Evolutionary conservation across 2,329 filamentous ascomycete genomes (phyloP).

Genomic region (Colletotrichum trifolii): DNA sequence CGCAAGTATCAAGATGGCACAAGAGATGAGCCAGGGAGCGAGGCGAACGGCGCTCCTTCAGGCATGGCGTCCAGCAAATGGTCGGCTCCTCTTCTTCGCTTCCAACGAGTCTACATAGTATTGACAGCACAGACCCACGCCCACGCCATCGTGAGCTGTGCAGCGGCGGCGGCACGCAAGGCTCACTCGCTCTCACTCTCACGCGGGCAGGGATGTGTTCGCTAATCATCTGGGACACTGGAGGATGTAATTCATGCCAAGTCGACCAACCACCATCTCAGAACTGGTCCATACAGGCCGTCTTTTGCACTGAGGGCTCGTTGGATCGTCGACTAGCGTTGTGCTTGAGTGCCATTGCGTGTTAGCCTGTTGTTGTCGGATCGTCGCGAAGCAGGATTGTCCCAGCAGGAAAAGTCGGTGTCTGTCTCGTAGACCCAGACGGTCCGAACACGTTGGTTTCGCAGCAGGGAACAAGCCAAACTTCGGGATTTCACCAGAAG

Average conservation of each 20-base stretch:
- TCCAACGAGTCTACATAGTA: not conserved
- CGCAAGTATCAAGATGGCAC: slow-evolving; percentile 17
- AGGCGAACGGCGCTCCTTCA: slow-evolving; percentile 10
- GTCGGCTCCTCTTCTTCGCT: slow-evolving; percentile 3
- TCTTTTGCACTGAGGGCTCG: slow-evolving; percentile 4
- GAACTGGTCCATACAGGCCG: not conserved
- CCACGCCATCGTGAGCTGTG: slow-evolving; percentile 16
- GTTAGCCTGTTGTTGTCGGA: slow-evolving; percentile 17
- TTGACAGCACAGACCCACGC: slow-evolving; percentile 17
- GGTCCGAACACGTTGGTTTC: slow-evolving; percentile 28
- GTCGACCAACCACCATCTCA: slow-evolving; percentile 16
- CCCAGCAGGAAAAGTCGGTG: slow-evolving; percentile 32
- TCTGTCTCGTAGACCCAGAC: slow-evolving; percentile 14
- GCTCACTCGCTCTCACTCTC: not conserved
- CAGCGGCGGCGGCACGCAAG: slow-evolving; percentile 19
- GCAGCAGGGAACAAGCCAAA: slow-evolving; percentile 28
- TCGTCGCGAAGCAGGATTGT: slow-evolving; percentile 23
- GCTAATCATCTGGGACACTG: slow-evolving; percentile 18
- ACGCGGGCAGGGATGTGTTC: slow-evolving; percentile 12
- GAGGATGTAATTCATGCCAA: slow-evolving; percentile 18
- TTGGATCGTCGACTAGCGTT: slow-evolving; percentile 29
- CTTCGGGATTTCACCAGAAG: slow-evolving; percentile 6
- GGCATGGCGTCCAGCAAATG: slow-evolving; percentile 12
- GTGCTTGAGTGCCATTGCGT: not conserved
- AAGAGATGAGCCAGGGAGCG: slow-evolving; percentile 4